These are phyloP conservation scores for Annona cherimola DNA, from an alignment of 164 flowering plant species.

Conservation along the genomic window DNA sequence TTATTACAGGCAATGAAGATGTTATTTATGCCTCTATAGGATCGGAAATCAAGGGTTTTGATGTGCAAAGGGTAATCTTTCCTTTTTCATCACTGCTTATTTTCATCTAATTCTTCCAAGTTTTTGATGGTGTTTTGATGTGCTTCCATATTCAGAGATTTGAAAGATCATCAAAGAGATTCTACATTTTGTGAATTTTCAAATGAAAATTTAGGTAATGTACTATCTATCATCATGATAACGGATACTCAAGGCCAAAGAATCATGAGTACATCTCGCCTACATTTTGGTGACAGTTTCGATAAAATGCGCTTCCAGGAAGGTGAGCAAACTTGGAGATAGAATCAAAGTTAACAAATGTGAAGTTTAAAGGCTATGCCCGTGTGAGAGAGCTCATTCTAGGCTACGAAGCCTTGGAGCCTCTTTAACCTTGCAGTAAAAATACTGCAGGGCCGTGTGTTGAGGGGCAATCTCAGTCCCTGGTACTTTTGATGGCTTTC, in stretches of 20 bases:
- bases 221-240: neutral
- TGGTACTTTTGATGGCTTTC: too few relatives aligned
- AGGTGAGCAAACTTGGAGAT: neutral
- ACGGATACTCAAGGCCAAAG: neutral
- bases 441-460: too few relatives aligned
- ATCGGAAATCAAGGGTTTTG: slow-evolving; percentile 69
- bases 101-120: neutral
- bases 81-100: neutral
- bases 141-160: neutral
- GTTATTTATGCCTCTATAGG: slow-evolving; percentile 59
- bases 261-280: neutral
- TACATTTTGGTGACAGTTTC: neutral
- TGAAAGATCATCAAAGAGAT: too few relatives aligned
- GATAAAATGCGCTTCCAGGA: neutral
- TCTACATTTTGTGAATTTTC: neutral
- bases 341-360: too few relatives aligned
- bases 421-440: too few relatives aligned
- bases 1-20: slow-evolving; percentile 71
- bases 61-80: slow-evolving; percentile 61
- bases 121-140: neutral
- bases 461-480: too few relatives aligned
- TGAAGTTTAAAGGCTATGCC: too few relatives aligned
- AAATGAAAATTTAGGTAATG: neutral
- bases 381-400: too few relatives aligned
- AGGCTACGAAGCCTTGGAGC: too few relatives aligned